Base-by-base conservation (phyloP, 495 filamentous ascomycete genomes). In the Aspergillus diversus region DNA sequence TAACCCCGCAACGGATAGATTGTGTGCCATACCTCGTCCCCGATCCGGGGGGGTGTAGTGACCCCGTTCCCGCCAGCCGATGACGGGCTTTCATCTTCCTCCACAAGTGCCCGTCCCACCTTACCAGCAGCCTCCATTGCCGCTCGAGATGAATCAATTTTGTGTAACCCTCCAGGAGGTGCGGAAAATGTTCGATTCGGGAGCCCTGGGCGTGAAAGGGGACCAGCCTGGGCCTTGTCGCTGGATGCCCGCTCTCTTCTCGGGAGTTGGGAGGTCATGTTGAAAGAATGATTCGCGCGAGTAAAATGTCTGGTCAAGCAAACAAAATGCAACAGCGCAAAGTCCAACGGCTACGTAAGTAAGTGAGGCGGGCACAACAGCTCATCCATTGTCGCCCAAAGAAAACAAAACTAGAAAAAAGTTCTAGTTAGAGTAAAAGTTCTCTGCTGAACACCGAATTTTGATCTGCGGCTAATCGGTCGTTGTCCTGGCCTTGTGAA, bases 311-410 rank as follows among this genome's bases (percentile, higher is more conserved):
- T 57, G 59, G 42, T 69, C 35, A 64, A 66, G 63, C 65, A 64
- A 67, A 67, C 65, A 60, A 63, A 55, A 61, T 68, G 63, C 59
- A 59, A 70, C 63, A 57, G 64, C 63, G 64, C 63, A 69, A 59
- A 51, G 53, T 68, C 65, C 59, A 67, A 58, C 65, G 69, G 73
- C 71, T 77, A 73, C 59, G 68, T 73, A 60, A 69, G 66, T 68
- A 61, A 67, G 62, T 71, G 67, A 67, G 61, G 50, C 59, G 55
- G 62, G 59, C 70, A 66, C 71, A 54, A 69, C 74, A 70, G 69
- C 61, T 70, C 64, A 72, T 75, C 77, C 77, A 80, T 80, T 69
- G 70, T 76, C 69, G 68, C 66, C 69, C 52, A 61, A 7, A 39
- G 43, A 15, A 43, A 35, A 34, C 33, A 27, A 33, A 54, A 15